phyloP scores from a whole-genome alignment of 352 stramenopile species.

The Globisporangium ultimum region DNA sequence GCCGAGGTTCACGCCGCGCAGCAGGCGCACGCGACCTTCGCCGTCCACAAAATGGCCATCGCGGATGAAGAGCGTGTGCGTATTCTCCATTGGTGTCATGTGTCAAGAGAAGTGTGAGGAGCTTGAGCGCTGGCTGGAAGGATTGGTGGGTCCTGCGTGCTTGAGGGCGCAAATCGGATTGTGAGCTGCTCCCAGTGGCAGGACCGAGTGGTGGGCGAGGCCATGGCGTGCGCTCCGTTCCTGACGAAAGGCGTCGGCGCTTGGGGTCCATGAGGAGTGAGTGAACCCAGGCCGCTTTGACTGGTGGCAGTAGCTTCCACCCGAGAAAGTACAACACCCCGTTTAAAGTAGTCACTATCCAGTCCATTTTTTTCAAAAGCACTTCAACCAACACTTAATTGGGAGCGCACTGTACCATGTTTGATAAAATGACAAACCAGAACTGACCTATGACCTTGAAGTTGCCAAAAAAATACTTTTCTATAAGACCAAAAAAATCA shows the following conservation, averaged over 20 bases:
- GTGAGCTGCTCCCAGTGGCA: not conserved
- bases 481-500: too few species aligned
- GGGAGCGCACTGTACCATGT: not conserved
- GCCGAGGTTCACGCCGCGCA: slow-evolving; percentile 87
- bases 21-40: slow-evolving; percentile 60
- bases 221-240: not conserved
- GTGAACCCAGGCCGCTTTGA: not conserved
- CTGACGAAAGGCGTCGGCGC: not conserved
- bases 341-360: not conserved
- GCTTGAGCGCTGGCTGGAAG: not conserved
- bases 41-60: slow-evolving; percentile 80
- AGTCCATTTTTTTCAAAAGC: not conserved
- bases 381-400: not conserved
- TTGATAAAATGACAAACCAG: too few species aligned
- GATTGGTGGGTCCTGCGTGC: not conserved
- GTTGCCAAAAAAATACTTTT: too few species aligned
- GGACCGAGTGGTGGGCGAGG: not conserved
- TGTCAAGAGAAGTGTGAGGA: not conserved
- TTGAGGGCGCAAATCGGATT: not conserved
- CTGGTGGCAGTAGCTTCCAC: not conserved
- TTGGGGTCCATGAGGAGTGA: not conserved
- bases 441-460: too few species aligned
- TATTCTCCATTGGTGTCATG: slow-evolving; percentile 4
- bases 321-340: not conserved
- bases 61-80: slow-evolving; percentile 32